phyloP scores from a whole-genome alignment of 306 rosid species.

The Arachis stenosperma region DNA sequence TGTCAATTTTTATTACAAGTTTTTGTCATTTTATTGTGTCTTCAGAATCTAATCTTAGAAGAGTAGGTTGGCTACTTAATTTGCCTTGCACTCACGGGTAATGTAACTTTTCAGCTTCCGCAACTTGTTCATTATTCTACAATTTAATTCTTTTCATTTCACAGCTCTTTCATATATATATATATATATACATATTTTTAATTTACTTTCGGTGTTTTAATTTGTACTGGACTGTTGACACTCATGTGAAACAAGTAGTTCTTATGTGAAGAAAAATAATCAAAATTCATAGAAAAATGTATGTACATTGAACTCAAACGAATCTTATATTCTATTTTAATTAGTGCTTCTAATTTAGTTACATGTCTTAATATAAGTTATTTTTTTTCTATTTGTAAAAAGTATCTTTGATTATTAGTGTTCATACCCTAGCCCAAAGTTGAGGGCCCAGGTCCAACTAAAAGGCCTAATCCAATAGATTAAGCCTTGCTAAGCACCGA shows the following conservation, averaged over 20 bases:
- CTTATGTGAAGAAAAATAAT: background rate
- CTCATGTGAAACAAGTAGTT: conserved; percentile 10
- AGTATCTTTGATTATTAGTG: background rate
- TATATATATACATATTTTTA: too few species aligned
- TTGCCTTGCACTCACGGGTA: conserved; percentile 43
- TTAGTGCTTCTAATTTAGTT: too few species aligned
- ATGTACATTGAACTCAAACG: background rate
- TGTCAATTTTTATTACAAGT: background rate
- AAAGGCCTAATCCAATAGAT: too few species aligned
- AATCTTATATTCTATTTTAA: too few species aligned
- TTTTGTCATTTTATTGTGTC: conserved; percentile 38
- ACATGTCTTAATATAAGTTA: too few species aligned
- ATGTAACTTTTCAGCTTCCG: conserved; percentile 22
- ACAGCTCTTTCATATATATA: too few species aligned
- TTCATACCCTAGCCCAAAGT: too few species aligned
- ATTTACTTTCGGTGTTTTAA: conserved; percentile 1
- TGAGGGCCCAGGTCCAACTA: too few species aligned
- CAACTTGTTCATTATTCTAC: conserved; percentile 36
- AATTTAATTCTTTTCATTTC: background rate
- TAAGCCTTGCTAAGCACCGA: too few species aligned
- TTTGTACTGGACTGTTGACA: conserved; percentile 39
- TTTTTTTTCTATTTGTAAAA: background rate
- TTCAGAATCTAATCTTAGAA: conserved; percentile 31
- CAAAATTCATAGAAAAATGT: background rate
- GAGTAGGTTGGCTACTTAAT: conserved; percentile 33